Base-by-base conservation (phyloP, 768 basidiomycete species). In the Agrocybe pediades region DNA sequence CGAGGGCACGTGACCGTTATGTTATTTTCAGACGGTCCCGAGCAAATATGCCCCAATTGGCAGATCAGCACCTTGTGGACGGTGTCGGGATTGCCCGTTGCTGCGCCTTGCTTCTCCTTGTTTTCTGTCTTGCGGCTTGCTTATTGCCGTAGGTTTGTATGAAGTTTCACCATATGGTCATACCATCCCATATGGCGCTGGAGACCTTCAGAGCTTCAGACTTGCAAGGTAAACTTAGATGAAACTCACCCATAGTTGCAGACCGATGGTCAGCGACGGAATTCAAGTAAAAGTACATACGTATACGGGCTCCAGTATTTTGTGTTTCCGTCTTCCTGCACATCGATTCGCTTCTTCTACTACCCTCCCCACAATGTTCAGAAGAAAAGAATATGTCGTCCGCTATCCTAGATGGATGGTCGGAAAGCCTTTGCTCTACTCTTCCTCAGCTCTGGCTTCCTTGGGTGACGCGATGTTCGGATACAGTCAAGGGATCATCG, bases 401-500 rank as follows among this genome's bases (percentile, higher is more conserved):
- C 75, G 78, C 56, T 82, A 81, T 68, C 79, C 79, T 53, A 67
- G 71, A 71, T 79, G 78, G 77, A 73, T 81, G 74, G 73, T 78
- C 23, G 81, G 81, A 17, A 69, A 68, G 42, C 75, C 75, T 24
- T 68, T 82, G 21, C 71, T 82, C 7, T 76, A 80, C 62, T 74
- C 72, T 42, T 80, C 80, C 27, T 78, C 79, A 51, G 80, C 79
- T 0, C 70, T 79, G 33, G 79, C 80, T n/a, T 78, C 78, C 55
- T 72, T 82, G 57, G 81, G 81, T 46, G 81, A 82, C 58, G 80
- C 79, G 6, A 79, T 81, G 73, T 82, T 82, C 56, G 81, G 81
- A 5, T 82, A 81, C 51, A 75, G 77, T 40, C 80, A 81, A 57
- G 81, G 81, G 2, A 76, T 76, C 56, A 80, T 80, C 40, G 80